Percentiles rank a stretch among this genome's conserved stretches.
Conservation (phyloP, 371 early-diverging fungal species). For the Blakeslea trispora region DNA sequence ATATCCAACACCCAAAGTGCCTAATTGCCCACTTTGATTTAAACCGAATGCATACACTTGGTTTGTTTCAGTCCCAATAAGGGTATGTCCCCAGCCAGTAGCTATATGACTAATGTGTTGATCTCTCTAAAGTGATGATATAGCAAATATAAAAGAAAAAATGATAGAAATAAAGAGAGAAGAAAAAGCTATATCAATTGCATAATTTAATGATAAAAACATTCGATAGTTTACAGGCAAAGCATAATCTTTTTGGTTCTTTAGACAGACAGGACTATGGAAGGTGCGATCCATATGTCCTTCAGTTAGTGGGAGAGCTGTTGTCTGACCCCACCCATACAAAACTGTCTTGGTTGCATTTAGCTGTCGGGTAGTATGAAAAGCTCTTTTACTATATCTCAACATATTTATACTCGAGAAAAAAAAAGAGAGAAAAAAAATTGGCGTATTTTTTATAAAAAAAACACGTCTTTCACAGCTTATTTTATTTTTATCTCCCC, state of each 20-base stretch:
- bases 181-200: no score
- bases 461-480: background rate
- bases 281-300: slow-evolving; percentile 23
- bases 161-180: no score
- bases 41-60: slow-evolving; percentile 44
- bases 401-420: background rate
- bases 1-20: slow-evolving; percentile 14
- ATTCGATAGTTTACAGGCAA: slow-evolving; percentile 25
- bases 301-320: slow-evolving; percentile 35
- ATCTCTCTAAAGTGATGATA: no score
- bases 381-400: background rate
- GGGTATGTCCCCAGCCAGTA: slow-evolving; percentile 51
- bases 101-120: slow-evolving; percentile 33
- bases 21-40: slow-evolving; percentile 44
- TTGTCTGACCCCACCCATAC: slow-evolving; percentile 48
- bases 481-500: background rate
- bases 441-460: background rate
- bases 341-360: slow-evolving; percentile 11
- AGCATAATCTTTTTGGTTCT: slow-evolving; percentile 38
- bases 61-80: slow-evolving; percentile 25
- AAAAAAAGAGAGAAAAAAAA: background rate
- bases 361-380: background rate
- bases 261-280: slow-evolving; percentile 26
- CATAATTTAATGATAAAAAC: no score
- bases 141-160: no score